Percentiles rank a stretch among this genome's conserved stretches.
Evolutionary conservation across 2,329 filamentous ascomycete species (phyloP).

Genomic region (Fusarium sp.): DNA sequence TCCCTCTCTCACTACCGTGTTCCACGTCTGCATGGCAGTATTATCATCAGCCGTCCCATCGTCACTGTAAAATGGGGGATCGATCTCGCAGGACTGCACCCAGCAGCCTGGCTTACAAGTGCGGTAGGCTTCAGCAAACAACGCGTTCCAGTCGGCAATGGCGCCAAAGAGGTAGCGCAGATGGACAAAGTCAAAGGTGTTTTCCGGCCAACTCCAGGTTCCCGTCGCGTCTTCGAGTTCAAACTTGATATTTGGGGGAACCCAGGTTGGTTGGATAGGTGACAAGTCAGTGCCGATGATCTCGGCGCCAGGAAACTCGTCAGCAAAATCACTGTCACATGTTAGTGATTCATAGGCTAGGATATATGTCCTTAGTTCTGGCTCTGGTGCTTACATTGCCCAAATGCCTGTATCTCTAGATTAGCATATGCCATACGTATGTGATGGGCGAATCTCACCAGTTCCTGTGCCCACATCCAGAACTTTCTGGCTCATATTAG

Average conservation of each 20-base stretch:
- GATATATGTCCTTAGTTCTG: neutral
- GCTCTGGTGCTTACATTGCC: conserved; percentile 7
- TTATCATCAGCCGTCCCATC: conserved; percentile 12
- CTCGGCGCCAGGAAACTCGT: conserved; percentile 9
- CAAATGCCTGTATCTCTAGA: neutral
- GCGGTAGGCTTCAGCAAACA: conserved; percentile 16
- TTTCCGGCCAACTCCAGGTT: conserved; percentile 5
- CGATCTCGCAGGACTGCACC: conserved; percentile 20
- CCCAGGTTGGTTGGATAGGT: conserved; percentile 12
- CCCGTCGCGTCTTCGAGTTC: conserved; percentile 11
- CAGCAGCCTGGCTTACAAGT: conserved; percentile 11
- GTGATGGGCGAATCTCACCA: neutral
- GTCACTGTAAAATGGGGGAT: conserved; percentile 10
- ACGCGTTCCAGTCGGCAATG: conserved; percentile 9
- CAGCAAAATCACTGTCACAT: conserved; percentile 14
- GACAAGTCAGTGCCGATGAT: conserved; percentile 16
- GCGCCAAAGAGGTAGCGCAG: conserved; percentile 23
- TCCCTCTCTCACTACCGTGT: neutral
- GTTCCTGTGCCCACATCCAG: conserved; percentile 14
- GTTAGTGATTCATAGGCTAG: neutral
- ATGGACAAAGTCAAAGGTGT: conserved; percentile 21
- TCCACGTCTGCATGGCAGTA: conserved; percentile 6
- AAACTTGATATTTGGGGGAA: conserved; percentile 16
- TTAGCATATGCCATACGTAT: neutral
- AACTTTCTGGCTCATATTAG: neutral